Evolutionary conservation across 352 stramenopile genomes (phyloP).

Genomic region (Phytophthora cactorum): DNA sequence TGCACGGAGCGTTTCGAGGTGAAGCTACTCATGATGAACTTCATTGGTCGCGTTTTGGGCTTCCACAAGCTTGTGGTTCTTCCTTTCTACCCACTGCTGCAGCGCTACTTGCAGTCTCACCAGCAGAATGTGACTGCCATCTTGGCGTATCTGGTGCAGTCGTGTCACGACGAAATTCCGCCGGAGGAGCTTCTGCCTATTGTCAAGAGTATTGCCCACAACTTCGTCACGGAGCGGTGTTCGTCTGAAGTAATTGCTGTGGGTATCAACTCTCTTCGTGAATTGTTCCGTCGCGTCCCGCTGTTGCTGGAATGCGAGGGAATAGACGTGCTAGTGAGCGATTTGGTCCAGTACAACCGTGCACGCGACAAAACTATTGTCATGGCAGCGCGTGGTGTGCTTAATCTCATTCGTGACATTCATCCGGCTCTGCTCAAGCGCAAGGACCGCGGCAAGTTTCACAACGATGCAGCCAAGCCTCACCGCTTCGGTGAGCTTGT

Average conservation of each 20-base stretch:
- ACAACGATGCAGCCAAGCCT: constrained; percentile 83
- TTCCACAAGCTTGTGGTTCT: constrained; percentile 98
- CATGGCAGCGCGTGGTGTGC: constrained; percentile 95
- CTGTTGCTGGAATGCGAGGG: constrained; percentile 94
- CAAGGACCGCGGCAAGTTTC: constrained; percentile 96
- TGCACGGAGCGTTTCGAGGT: constrained; percentile 93
- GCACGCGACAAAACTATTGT: constrained; percentile 96
- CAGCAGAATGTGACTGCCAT: constrained; percentile 94
- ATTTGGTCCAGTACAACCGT: constrained; percentile 97
- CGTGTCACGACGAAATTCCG: constrained; percentile 97
- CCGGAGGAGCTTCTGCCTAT: constrained; percentile 97
- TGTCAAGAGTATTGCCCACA: constrained; percentile 97
- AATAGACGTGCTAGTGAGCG: constrained; percentile 89
- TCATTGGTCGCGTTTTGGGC: constrained; percentile 96
- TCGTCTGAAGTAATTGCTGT: constrained; percentile 97
- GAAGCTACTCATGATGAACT: constrained; percentile 99
- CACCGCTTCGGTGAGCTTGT: constrained; percentile 92
- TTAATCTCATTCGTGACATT: constrained; percentile 97
- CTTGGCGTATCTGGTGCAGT: constrained; percentile 97
- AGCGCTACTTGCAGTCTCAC: constrained; percentile 92
- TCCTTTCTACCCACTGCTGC: constrained; percentile 96
- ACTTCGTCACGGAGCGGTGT: constrained; percentile 98
- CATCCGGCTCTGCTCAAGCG: constrained; percentile 96
- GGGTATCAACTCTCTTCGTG: constrained; percentile 97
- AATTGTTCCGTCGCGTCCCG: constrained; percentile 95